Base-by-base conservation (phyloP, 441 rosid species). In the Croton laevigatus region DNA sequence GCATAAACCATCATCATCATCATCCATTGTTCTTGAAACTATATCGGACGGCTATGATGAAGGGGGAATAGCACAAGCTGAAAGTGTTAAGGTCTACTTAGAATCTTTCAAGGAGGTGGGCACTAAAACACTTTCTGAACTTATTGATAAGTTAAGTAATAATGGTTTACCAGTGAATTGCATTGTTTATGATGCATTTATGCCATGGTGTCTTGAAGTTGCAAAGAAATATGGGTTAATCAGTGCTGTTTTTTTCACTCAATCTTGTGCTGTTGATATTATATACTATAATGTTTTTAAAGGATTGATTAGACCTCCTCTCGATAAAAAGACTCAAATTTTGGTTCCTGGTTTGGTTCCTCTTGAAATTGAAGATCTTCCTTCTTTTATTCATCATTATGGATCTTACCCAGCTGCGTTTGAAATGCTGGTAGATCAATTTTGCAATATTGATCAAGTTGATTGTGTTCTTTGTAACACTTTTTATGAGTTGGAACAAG, bases 1-100 rank as follows among this genome's bases (percentile, higher is more conserved):
- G 3, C 69, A 5, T 17, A 32, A 51, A 48, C 20, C 71, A n/a
- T 34, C 64, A 1, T 19, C 46, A 49, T 7, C 66, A 10, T 19
- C 59, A 8, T 14, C 63, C 45, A 44, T 74, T 36, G 37, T 40
- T 60, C 40, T 81, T 5, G 79, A 72, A 55, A 65, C 82, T 70
- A 69, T 68, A 44, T 75, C 79, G 0, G 79, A 79, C 40, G 81
- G 83, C 52, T 80, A 59, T 52, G 83, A 80, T 37, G 62, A 78
- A 8, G 79, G 78, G 3, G 81, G 81, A 0, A 7, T 0, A 3
- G 12, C 17, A 0, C 59, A 73, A 14, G 78, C 78, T 6, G 69
- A 52, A 4, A 48, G 52, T 52, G 0, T 2, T 17, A 38, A 77
- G 9, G 64, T 45, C 46, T 82, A 82, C 71, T 8, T 72, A 2